These are phyloP conservation scores for Podochytrium sp. DNA, from an alignment of 192 early-diverging fungal genomes.

Conservation along the genomic window DNA sequence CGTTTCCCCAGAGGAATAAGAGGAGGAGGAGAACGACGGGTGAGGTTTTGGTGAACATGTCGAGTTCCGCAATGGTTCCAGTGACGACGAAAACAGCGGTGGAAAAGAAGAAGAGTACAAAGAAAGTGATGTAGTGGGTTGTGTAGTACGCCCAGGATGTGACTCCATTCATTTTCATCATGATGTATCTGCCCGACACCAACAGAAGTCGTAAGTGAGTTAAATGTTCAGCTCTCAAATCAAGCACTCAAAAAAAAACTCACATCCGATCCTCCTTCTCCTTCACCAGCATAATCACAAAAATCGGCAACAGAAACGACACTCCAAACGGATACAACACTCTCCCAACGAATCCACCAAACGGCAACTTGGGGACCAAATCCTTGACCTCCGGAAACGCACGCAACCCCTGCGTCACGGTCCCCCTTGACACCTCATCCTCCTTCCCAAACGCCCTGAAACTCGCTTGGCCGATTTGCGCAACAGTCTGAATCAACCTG, in stretches of 20 bases:
- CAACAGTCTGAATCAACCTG: conserved; percentile 51
- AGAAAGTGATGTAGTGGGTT: conserved; percentile 69
- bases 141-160: conserved; percentile 66
- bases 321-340: conserved; percentile 75
- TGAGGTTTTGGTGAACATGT: conserved; percentile 51
- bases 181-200: conserved; percentile 52
- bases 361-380: conserved; percentile 51
- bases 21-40: conserved; percentile 56
- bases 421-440: conserved; percentile 59
- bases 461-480: conserved; percentile 39
- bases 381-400: conserved; percentile 55
- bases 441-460: conserved; percentile 30
- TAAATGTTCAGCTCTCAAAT: too few relatives aligned
- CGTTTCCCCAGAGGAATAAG: conserved; percentile 68
- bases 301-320: conserved; percentile 72
- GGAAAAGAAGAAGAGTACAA: conserved; percentile 59
- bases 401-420: conserved; percentile 69
- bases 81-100: conserved; percentile 60
- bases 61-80: conserved; percentile 55
- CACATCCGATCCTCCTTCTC: conserved; percentile 71
- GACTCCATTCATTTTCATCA: conserved; percentile 81
- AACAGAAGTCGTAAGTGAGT: neutral
- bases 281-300: conserved; percentile 70
- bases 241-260: neutral
- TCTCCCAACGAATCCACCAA: conserved; percentile 62